Percentiles rank a stretch among this genome's conserved stretches.
Evolutionary conservation across 2,329 filamentous ascomycete genomes (phyloP).

Genomic region (Cercospora berteroae): DNA sequence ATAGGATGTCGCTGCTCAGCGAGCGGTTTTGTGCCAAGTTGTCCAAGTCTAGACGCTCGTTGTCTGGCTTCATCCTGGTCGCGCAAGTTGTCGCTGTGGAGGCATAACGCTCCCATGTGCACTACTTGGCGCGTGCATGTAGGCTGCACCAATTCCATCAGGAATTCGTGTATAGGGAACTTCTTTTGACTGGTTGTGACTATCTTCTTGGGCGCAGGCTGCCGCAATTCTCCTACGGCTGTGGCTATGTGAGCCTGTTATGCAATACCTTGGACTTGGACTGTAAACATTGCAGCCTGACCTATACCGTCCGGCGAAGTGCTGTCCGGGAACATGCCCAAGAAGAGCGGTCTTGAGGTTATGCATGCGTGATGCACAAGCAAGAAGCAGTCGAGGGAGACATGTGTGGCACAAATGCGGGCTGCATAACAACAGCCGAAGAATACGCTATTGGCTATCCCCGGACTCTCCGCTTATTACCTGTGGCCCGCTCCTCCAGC

Average conservation of each 20-base stretch:
- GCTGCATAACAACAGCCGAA: background rate
- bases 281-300: background rate
- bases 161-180: background rate
- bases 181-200: background rate
- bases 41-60: background rate
- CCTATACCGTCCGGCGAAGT: background rate
- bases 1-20: conserved; percentile 5
- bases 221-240: background rate
- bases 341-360: background rate
- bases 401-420: background rate
- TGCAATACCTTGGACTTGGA: background rate
- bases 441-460: background rate
- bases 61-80: conserved; percentile 8
- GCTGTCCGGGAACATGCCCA: background rate
- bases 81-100: background rate
- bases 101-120: background rate
- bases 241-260: background rate
- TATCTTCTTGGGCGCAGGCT: background rate
- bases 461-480: background rate
- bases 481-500: background rate
- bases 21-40: background rate
- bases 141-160: conserved; percentile 4
- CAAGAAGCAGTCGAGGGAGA: background rate
- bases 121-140: conserved; percentile 3
- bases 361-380: background rate